These are phyloP conservation scores for Gardenia jasminoides DNA, from an alignment of 257 asterid species.

Conservation along the genomic window DNA sequence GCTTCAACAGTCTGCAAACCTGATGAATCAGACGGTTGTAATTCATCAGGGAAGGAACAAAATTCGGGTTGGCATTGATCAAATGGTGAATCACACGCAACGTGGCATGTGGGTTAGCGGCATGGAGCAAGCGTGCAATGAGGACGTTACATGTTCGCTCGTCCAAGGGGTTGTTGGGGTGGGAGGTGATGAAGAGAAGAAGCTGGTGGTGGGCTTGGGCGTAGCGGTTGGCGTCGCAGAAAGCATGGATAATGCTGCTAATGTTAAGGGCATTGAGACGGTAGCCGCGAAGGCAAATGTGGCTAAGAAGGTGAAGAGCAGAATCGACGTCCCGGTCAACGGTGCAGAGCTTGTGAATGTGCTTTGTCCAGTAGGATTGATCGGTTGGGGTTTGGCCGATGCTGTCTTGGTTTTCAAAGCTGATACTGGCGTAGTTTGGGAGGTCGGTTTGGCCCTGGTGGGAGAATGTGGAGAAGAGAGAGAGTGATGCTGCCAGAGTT, in stretches of 20 bases:
- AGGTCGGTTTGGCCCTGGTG: neutral
- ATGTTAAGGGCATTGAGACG: constrained; percentile 58
- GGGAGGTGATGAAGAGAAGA: constrained; percentile 33
- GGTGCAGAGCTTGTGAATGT: constrained; percentile 69
- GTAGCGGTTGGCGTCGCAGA: constrained; percentile 62
- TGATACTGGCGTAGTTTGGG: constrained; percentile 13
- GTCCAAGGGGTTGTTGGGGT: constrained; percentile 45
- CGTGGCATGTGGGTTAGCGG: constrained; percentile 44
- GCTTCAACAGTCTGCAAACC: constrained; percentile 42
- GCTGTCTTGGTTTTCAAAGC: constrained; percentile 8
- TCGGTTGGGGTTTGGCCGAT: constrained; percentile 24
- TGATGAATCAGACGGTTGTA: constrained; percentile 72
- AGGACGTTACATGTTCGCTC: constrained; percentile 85
- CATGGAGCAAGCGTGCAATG: constrained; percentile 68
- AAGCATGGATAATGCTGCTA: constrained; percentile 72
- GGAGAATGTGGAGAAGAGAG: constrained; percentile 21
- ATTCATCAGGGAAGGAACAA: constrained; percentile 77
- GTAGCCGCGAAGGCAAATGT: constrained; percentile 49
- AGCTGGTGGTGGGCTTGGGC: constrained; percentile 65
- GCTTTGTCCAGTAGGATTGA: constrained; percentile 53
- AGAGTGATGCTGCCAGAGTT: constrained; percentile 20
- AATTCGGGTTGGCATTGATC: constrained; percentile 51
- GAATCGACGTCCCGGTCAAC: constrained; percentile 48
- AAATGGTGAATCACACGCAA: constrained; percentile 46
- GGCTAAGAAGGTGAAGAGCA: constrained; percentile 61